A percentile compares a stretch with the other conserved stretches of the same genome.
phyloP scores from a whole-genome alignment of 352 stramenopile species.

The Blastocystis sp. region DNA sequence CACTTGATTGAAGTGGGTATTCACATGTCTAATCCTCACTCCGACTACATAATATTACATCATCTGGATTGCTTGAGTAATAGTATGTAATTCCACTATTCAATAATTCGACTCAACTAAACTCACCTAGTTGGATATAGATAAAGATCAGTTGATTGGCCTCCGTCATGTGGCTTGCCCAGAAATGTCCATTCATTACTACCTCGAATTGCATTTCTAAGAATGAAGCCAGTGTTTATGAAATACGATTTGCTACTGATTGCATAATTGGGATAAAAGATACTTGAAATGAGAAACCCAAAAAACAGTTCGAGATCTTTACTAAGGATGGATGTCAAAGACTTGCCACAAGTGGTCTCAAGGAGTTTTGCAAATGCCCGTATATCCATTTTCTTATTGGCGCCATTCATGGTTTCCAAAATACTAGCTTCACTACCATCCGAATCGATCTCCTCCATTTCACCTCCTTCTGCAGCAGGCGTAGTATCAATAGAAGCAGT shows the following conservation, averaged over 20 bases:
- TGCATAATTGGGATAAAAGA: conserved; percentile 36
- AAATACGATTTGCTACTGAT: conserved; percentile 30
- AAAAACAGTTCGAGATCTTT: conserved; percentile 26
- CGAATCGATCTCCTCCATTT: conserved; percentile 7
- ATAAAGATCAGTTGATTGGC: neutral
- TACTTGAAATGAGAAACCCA: neutral
- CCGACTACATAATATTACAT: neutral
- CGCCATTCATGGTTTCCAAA: neutral
- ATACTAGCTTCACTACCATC: neutral
- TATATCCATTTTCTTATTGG: conserved; percentile 1
- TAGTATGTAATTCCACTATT: conserved; percentile 54
- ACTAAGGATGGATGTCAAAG: neutral
- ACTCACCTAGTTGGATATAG: conserved; percentile 55
- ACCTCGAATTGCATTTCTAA: conserved; percentile 50
- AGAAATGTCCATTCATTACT: conserved; percentile 56
- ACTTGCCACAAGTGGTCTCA: neutral
- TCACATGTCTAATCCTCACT: conserved; percentile 35
- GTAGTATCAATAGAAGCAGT: neutral
- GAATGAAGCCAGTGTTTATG: neutral
- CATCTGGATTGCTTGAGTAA: conserved; percentile 30
- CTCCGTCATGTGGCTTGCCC: neutral
- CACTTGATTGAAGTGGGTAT: conserved; percentile 6
- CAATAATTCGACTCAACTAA: neutral
- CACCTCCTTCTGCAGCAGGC: conserved; percentile 4
- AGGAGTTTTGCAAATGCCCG: neutral